Conservation (phyloP, 768 basidiomycete genomes). For the Suillus tomentosus region DNA sequence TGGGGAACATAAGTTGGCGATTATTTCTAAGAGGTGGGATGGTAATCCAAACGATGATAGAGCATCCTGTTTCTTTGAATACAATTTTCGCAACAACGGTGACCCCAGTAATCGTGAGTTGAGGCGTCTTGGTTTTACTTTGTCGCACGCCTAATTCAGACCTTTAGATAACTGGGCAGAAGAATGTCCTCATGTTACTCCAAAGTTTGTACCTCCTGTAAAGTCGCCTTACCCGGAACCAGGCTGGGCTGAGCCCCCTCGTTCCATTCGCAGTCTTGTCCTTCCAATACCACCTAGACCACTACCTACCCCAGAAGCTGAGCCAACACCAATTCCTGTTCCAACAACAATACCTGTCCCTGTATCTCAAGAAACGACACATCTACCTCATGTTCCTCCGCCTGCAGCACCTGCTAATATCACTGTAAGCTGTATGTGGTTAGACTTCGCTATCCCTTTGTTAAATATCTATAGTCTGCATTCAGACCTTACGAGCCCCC, state of each 20-base stretch:
- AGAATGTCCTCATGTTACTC: conserved; percentile 20
- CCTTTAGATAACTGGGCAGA: conserved; percentile 30
- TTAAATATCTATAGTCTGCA: conserved; percentile 16
- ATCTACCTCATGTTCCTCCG: neutral
- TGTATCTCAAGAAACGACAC: neutral
- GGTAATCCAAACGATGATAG: conserved; percentile 16
- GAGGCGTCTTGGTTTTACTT: neutral
- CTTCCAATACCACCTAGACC: conserved; percentile 19
- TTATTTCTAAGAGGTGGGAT: conserved; percentile 17
- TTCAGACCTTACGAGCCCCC: conserved; percentile 32
- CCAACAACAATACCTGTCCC: neutral
- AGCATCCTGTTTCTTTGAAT: conserved; percentile 28
- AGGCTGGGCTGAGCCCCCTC: conserved; percentile 24
- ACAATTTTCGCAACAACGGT: conserved; percentile 34
- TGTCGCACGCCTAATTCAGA: neutral
- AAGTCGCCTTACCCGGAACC: conserved; percentile 31
- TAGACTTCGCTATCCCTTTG: neutral
- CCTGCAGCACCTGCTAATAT: neutral
- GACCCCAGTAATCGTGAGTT: conserved; percentile 34
- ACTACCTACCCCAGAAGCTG: neutral
- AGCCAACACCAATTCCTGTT: neutral
- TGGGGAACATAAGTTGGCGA: conserved; percentile 28
- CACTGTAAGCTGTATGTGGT: conserved; percentile 1
- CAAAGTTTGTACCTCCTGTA: conserved; percentile 21
- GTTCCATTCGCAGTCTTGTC: conserved; percentile 24